Base-by-base conservation (phyloP, 2,329 filamentous ascomycete species). In the Beauveria caledonica region DNA sequence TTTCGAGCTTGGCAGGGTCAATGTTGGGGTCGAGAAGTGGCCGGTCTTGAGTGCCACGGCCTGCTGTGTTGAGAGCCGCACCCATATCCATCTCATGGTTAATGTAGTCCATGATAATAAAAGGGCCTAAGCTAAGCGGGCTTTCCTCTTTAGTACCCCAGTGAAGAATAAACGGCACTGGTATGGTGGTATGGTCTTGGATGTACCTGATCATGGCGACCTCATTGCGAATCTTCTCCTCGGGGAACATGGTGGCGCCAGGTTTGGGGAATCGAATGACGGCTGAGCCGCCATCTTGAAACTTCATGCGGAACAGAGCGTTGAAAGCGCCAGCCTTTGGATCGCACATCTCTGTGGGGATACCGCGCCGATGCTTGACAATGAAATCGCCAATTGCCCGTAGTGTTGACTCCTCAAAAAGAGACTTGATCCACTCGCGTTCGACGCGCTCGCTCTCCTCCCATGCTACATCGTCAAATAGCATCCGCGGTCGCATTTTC, bases 51-150 rank as follows among this genome's bases (percentile, higher is more conserved):
- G 5, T 39, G 2, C 10, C 21, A 11, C 13, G 39, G 2, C 53
- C 40, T 7, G 53, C 7, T 9, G 27, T 33, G 3, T 66, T 68
- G 5, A 66, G 53, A 50, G 55, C 51, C 36, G 29, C 19, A 39
- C 48, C 42, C 33, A 53, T 45, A 40, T 23, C n/a, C 19, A 17
- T 61, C 23, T 46, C 39, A 42, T 53, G 57, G 10, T 62, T 58
- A 3, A 64, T 61, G 5, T 61, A 64, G 52, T 62, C 62, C 55
- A 63, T 64, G 25, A 63, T 54, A 13, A 64, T 61, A 17, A 64
- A 64, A 0, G 50, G 63, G 36, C 60, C 63, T 4, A 64, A 46
- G 40, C 33, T 27, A n/a, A 63, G 49, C 1, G 62, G 62, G 17
- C 63, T 63, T 17, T 63, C 62, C n/a, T 62, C 58, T 19, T 19